Evolutionary conservation across 257 asterid genomes (phyloP), one percentile per base, ranked within the genome.

Genomic region (Solanum sitiens): DNA sequence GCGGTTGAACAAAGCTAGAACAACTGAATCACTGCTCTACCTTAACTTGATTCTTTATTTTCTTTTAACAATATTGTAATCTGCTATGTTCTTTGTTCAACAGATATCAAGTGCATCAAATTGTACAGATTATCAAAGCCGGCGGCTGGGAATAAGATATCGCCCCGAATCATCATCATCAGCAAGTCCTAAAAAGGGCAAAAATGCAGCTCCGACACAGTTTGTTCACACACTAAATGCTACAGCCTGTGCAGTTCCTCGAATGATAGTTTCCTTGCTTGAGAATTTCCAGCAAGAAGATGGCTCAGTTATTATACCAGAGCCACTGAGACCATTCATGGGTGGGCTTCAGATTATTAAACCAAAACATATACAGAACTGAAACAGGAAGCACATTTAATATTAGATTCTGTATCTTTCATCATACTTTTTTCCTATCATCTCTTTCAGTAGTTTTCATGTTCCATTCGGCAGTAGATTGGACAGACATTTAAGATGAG

Each of bases 61-160:
- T 15, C 42, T 47, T 80, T 27, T 42, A 25, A 77, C 65, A 47
- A 32, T 4, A 13, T 35, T 32, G 30, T 33, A 33, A 33, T 5
- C 56, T 65, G 5, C 61, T 61, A 77, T 71, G 67, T 18, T 45
- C 84, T 45, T 89, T 76, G 5, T 40, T 88, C 65, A 21, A 86
- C 96, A 97, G 99, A 97, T 97, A 89, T 97, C 99, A 59, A 97
- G 99, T 89, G 98, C 99, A 80, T 96, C 99, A 33, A 97, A 97
- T 83, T 97, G 99, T 87, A 95, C 98, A 9, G 99, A 96, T 92
- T 97, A 96, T 90, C 99, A 97, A 89, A 97, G 99, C 92, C 91
- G 98, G 40, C 92, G 99, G 63, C 86, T 97, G 86, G 98, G 99
- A 86, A 94, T 97, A 74, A 93, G 99, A 6, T 97, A 89, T 83